Percentiles rank a stretch among this genome's conserved stretches.
These are phyloP conservation scores for Colletotrichum falcatum DNA, from an alignment of 2,329 filamentous ascomycete species.

Conservation along the genomic window DNA sequence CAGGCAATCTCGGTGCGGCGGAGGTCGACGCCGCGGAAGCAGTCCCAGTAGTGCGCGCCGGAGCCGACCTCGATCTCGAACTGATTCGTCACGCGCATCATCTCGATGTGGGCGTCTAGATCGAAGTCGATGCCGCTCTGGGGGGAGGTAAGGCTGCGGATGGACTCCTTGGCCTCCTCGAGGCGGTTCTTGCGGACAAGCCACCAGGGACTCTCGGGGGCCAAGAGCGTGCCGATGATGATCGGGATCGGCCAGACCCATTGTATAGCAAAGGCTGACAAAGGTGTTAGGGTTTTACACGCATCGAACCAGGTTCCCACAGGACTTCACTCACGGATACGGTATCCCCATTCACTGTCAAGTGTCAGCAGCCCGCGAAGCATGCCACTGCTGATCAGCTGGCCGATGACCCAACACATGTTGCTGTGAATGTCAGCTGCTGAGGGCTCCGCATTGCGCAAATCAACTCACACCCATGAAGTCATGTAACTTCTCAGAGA, in stretches of 20 bases:
- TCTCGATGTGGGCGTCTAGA: constrained; percentile 43
- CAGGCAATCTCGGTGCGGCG: constrained; percentile 48
- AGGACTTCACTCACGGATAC: constrained; percentile 46
- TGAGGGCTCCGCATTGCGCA: constrained; percentile 16
- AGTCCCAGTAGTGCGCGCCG: constrained; percentile 42
- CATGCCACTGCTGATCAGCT: constrained; percentile 52
- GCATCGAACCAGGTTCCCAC: too few species aligned
- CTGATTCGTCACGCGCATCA: constrained; percentile 48
- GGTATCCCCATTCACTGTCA: constrained; percentile 57
- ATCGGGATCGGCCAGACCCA: constrained; percentile 43
- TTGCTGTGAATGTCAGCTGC: constrained; percentile 44
- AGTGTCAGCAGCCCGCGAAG: constrained; percentile 49
- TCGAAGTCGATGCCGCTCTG: constrained; percentile 43
- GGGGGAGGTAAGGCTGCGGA: constrained; percentile 35
- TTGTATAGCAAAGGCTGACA: constrained; percentile 49
- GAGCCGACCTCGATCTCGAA: constrained; percentile 47
- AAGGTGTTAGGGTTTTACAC: background rate
- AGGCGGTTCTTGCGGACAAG: constrained; percentile 43
- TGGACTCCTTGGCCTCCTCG: constrained; percentile 42
- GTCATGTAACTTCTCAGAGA: constrained; percentile 47
- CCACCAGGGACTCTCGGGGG: constrained; percentile 47
- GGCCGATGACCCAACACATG: constrained; percentile 57
- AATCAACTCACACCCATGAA: constrained; percentile 47
- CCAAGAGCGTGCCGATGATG: constrained; percentile 38
- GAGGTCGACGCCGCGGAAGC: constrained; percentile 44